A percentile compares a stretch with the other conserved stretches of the same genome.
These are phyloP conservation scores for Aspergillus udagawae DNA, from an alignment of 2,329 filamentous ascomycete species.

Conservation along the genomic window DNA sequence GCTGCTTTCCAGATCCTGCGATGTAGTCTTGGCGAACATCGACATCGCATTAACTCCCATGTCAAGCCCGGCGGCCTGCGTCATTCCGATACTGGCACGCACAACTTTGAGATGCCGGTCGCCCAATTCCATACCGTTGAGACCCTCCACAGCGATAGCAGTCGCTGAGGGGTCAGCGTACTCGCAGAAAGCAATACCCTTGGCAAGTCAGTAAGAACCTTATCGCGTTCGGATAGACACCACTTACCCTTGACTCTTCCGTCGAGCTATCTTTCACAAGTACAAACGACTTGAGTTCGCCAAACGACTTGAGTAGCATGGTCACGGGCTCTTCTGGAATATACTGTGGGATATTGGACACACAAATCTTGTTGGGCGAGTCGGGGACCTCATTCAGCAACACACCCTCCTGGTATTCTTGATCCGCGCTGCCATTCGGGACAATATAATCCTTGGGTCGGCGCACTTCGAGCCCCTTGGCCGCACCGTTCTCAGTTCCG, in stretches of 20 bases:
- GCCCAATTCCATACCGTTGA: conserved; percentile 91
- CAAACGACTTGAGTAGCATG: conserved; percentile 85
- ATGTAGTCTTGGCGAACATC: conserved; percentile 87
- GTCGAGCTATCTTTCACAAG: conserved; percentile 82
- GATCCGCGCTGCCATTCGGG: conserved; percentile 70
- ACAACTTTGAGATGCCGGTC: conserved; percentile 80
- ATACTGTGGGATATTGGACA: conserved; percentile 83
- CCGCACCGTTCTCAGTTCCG: conserved; percentile 51
- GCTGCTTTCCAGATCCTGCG: conserved; percentile 71
- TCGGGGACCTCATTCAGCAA: conserved; percentile 81
- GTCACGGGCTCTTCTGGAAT: conserved; percentile 87
- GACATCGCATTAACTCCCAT: conserved; percentile 98
- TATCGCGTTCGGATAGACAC: background rate
- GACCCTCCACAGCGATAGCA: conserved; percentile 79
- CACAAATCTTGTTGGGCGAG: conserved; percentile 90
- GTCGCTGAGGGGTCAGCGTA: conserved; percentile 74
- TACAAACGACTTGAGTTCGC: conserved; percentile 86
- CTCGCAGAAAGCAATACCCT: conserved; percentile 97
- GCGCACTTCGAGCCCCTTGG: conserved; percentile 64
- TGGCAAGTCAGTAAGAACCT: conserved; percentile 26
- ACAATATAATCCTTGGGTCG: conserved; percentile 97
- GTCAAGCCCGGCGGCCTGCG: conserved; percentile 87
- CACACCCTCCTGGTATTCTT: conserved; percentile 69
- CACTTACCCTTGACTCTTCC: conserved; percentile 78
- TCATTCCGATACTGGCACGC: conserved; percentile 87